Evolutionary conservation across 805 yeast species (phyloP), one percentile per base, ranked within the genome.

Genomic region (Ogataea trehaloabstinens): DNA sequence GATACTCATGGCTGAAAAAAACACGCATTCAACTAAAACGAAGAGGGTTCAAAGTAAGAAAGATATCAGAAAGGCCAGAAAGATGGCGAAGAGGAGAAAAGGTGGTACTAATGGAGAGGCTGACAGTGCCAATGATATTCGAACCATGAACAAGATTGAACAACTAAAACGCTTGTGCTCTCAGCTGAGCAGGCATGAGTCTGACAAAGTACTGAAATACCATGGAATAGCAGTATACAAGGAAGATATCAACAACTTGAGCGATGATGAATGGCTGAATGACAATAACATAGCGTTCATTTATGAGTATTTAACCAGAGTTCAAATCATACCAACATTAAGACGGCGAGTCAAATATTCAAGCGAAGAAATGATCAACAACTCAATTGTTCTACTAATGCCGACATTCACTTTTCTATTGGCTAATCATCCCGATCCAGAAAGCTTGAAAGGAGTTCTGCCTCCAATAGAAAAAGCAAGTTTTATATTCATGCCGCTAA

Each of bases 201-300:
- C 38, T 24, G 49, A 52, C 27, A 64, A 64, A 44, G 48, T 74
- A 3, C 55, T 75, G 19, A 78, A 77, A 43, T 76, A 70, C 49
- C 73, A 73, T 38, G 82, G 81, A 44, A 70, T 80, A 6, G 71
- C 83, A 1, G 59, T 83, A 2, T 78, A 78, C 50, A 66, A 69
- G 38, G 75, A 74, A 17, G 93, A 85, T 53, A 46, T 82, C 7
- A 66, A 63, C 31, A 80, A 76, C 48, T 58, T 85, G 12, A 63
- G 68, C 35, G 79, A 81, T 15, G 84, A 75, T 24, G 82, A 82
- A 53, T 85, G 93, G 91, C 62, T 85, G 21, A 81, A 80, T 50
- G 91, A 84, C 52, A 81, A 81, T 51, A 77, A 82, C 48, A 71
- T 85, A 27, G 66, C 83, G 0, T 75, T 82, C 38, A 60, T 81